Evolutionary conservation across 495 filamentous ascomycete genomes (phyloP).

Genomic region (Aeminium ludgeri): DNA sequence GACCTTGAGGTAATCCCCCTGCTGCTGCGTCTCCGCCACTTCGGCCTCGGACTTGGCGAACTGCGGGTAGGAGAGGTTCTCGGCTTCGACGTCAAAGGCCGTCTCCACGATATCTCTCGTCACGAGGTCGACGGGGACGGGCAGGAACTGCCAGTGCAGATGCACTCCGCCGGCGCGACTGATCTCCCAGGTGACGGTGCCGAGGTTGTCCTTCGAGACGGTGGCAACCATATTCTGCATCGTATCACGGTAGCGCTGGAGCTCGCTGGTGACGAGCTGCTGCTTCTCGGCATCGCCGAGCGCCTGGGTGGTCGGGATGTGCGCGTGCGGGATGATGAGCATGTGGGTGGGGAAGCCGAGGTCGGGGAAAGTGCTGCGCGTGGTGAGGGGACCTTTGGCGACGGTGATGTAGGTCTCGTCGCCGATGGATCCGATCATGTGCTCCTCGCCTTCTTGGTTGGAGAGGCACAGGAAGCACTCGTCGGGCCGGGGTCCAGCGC

Average conservation of each 20-base stretch:
- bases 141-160: slow-evolving; percentile 87
- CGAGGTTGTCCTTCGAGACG: slow-evolving; percentile 34
- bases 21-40: slow-evolving; percentile 27
- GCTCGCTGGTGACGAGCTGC: slow-evolving; percentile 49
- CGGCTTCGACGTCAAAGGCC: slow-evolving; percentile 68
- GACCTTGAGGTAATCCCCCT: slow-evolving; percentile 63
- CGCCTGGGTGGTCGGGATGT: slow-evolving; percentile 47
- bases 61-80: slow-evolving; percentile 52
- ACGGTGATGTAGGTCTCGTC: slow-evolving; percentile 73
- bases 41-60: slow-evolving; percentile 19
- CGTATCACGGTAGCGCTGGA: slow-evolving; percentile 56
- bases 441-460: slow-evolving; percentile 62
- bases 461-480: slow-evolving; percentile 90
- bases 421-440: slow-evolving; percentile 79
- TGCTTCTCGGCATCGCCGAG: slow-evolving; percentile 42
- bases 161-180: slow-evolving; percentile 63
- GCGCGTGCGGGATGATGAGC: slow-evolving; percentile 75
- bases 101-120: slow-evolving; percentile 55
- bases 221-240: slow-evolving; percentile 51
- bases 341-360: slow-evolving; percentile 72
- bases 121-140: slow-evolving; percentile 48
- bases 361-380: slow-evolving; percentile 43
- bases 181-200: slow-evolving; percentile 83
- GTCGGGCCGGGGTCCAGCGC: slow-evolving; percentile 50
- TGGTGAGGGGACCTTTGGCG: slow-evolving; percentile 76